Evolutionary conservation across 768 basidiomycete genomes (phyloP).

Genomic region (Mycena maculata): DNA sequence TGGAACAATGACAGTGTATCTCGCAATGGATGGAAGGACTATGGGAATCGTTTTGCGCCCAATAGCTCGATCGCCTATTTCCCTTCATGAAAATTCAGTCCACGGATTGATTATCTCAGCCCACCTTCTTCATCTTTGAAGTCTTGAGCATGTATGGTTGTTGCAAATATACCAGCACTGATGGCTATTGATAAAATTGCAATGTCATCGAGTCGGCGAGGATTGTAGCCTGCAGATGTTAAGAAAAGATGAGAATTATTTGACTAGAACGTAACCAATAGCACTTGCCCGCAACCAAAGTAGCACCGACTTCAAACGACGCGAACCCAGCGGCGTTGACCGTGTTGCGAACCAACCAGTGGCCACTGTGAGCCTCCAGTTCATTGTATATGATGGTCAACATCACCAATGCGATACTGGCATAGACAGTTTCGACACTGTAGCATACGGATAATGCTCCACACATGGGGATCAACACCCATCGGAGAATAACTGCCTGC

Average conservation of each 20-base stretch:
- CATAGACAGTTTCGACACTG: slow-evolving; percentile 43
- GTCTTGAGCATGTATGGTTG: slow-evolving; percentile 62
- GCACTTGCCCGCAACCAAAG: too few species aligned
- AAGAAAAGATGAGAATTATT: slow-evolving; percentile 28
- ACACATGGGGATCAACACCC: slow-evolving; percentile 49
- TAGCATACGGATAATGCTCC: slow-evolving; percentile 47
- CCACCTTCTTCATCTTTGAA: slow-evolving; percentile 56
- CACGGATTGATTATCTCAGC: too few species aligned
- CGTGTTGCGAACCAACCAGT: slow-evolving; percentile 53
- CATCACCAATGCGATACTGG: slow-evolving; percentile 49
- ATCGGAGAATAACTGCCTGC: slow-evolving; percentile 50
- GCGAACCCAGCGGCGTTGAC: slow-evolving; percentile 53
- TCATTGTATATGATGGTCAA: slow-evolving; percentile 53
- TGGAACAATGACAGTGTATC: slow-evolving; percentile 45
- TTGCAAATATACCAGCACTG: slow-evolving; percentile 53
- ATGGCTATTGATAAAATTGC: slow-evolving; percentile 49
- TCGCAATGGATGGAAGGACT: slow-evolving; percentile 49
- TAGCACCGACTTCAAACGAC: slow-evolving; percentile 51
- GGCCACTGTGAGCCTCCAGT: slow-evolving; percentile 41
- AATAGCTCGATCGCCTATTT: slow-evolving; percentile 53
- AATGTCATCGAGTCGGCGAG: too few species aligned
- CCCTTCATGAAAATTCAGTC: too few species aligned
- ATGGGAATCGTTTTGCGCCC: slow-evolving; percentile 60
- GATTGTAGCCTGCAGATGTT: too few species aligned
- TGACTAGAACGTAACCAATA: too few species aligned